Conservation (phyloP, 169 alveolate species). For the Eimeria sp. region DNA sequence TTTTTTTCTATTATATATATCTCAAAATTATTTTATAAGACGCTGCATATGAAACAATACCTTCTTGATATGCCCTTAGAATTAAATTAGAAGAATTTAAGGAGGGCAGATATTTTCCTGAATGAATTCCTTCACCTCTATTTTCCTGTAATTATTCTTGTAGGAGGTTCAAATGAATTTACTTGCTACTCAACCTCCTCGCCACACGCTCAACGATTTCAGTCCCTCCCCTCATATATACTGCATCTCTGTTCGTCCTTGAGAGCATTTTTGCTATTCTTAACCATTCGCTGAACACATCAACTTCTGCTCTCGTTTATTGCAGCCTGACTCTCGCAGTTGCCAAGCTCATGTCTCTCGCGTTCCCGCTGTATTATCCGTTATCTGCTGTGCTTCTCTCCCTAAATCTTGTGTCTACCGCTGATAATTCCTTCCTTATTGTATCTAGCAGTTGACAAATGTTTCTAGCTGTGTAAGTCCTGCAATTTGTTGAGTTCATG, state of each 20-base stretch:
- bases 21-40: too few species aligned
- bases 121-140: too few species aligned
- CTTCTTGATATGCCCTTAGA: slow-evolving; percentile 54
- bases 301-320: neutral
- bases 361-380: neutral
- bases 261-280: too few species aligned
- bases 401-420: neutral
- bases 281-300: neutral
- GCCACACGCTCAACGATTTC: neutral
- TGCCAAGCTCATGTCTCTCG: neutral
- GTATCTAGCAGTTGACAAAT: neutral
- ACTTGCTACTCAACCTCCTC: neutral
- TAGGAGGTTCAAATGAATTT: neutral
- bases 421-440: neutral
- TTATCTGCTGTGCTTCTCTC: neutral
- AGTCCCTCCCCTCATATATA: neutral
- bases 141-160: too few species aligned
- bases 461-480: neutral
- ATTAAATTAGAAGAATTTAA: slow-evolving; percentile 45
- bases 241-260: neutral
- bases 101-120: too few species aligned
- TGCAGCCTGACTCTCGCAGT: neutral
- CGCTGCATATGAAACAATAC: slow-evolving; percentile 68
- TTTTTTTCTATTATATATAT: slow-evolving; percentile 77
- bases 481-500: neutral